Evolutionary conservation across 805 yeast species (phyloP), one percentile per base, ranked within the genome.

Genomic region (Torulaspora microellipsoides): DNA sequence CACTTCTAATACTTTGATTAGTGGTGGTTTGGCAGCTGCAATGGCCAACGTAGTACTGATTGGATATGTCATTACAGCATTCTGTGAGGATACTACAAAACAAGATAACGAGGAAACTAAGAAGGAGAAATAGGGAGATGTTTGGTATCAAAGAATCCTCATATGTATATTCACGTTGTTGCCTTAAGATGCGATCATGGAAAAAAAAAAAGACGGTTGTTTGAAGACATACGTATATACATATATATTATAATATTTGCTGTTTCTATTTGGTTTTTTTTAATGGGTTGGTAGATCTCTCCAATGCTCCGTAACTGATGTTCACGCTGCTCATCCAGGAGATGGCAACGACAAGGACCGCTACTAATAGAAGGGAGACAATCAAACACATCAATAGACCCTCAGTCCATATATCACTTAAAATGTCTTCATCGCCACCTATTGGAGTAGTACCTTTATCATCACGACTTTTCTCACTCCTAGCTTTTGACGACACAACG

Each of bases 241-340:
- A 31, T 42, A 23, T 42, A 31, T 31, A 36, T 25, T 25, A 31
- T 31, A 35, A 13, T 34, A 34, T 20, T 20, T 20, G 25, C 25
- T 8, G 25, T 20, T 20, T 34, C 46, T 47, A 54, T 41, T 58
- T 57, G 33, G 48, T 59, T 46, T 60, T 65, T 54, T 65, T 65
- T 41, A 58, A 47, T 50, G 65, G 65, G 37, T 60, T 60, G 4
- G 62, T 51, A 27, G 64, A 51, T 46, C 81, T 85, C 47, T 87
- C 95, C 57, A 89, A 82, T 11, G 95, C 81, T 52, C 79, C 79
- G 70, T 89, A 88, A 57, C 91, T 77, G 54, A 89, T 84, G 59
- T 84, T 81, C 52, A 89, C 65, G 15, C 82, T 71, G 17, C 78
- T 60, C 37, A 87, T 68, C 93, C 95, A 87, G 40, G 76, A 59